Evolutionary conservation across 1,139 yeast species (phyloP).

Genomic region (Suhomyces taliae): DNA sequence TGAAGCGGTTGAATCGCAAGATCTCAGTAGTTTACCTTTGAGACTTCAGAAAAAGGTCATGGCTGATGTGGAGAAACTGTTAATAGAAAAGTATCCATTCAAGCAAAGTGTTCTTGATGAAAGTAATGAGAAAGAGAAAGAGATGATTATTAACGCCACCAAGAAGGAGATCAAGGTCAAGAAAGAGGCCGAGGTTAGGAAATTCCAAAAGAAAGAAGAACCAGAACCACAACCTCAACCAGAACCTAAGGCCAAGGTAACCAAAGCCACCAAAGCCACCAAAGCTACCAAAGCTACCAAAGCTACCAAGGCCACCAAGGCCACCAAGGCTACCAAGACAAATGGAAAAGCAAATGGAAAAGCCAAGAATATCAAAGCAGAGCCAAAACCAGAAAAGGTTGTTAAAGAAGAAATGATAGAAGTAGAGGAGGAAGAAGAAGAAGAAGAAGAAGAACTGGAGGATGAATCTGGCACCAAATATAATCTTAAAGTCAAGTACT

Average conservation of each 20-base stretch:
- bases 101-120: conserved; percentile 29
- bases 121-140: conserved; percentile 26
- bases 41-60: conserved; percentile 47
- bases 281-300: background rate
- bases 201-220: conserved; percentile 4
- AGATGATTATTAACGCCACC: conserved; percentile 16
- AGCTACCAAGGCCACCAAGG: background rate
- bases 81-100: conserved; percentile 38
- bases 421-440: conserved; percentile 11
- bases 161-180: background rate
- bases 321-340: background rate
- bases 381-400: background rate
- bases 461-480: conserved; percentile 21
- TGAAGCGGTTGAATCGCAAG: conserved; percentile 25
- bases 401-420: conserved; percentile 6
- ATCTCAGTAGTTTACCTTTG: conserved; percentile 37
- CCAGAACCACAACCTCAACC: conserved; percentile 8
- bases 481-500: conserved; percentile 45
- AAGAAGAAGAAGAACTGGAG: conserved; percentile 13
- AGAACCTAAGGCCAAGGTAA: background rate
- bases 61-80: conserved; percentile 37
- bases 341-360: background rate
- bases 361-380: background rate
- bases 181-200: background rate
- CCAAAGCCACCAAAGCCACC: background rate